Evolutionary conservation across 306 rosid species (phyloP), one percentile per base, ranked within the genome.

Genomic region (Trifolium repens): DNA sequence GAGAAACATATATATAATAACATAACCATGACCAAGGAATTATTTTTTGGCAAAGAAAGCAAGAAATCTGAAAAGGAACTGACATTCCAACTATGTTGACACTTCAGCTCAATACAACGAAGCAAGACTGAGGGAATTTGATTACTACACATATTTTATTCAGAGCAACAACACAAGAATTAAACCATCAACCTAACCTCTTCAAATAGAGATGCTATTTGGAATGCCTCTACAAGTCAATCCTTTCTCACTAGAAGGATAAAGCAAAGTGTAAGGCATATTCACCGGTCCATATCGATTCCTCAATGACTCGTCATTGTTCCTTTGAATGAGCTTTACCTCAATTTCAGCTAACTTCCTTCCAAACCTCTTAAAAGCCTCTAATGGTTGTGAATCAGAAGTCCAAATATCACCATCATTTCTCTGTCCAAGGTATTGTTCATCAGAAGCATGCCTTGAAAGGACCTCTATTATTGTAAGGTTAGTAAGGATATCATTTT

Each of bases 161-260:
- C 9, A 6, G 3, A 75, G 15, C 26, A 44, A 30, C 22, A 62
- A 40, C 27, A 22, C 22, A 44, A 22, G 24, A 22, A 22, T 14
- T 9, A 40, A 75, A 17, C 52, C 52, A 39, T 17, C 7, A 5
- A 16, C 7, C 14, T 12, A 5, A 16, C 50, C 7, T 12, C 50
- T 60, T 82, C 26, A 82, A 54, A 82, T 82, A 7, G 93, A 90
- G 74, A 92, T 84, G 13, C 97, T 92, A 19, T 90, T 92, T 15
- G 93, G 97, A 74, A 92, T 87, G 39, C 97, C 97, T 79, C 87
- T 81, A 34, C 73, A 83, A 26, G 96, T 88, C 10, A 92, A 84
- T 4, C 97, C 93, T 12, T 80, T 84, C 14, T 78, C 78, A 47
- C 97, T 90, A 3, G 85, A 57, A 64, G 96, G 97, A 82, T 85